phyloP scores from a whole-genome alignment of 2,329 filamentous ascomycete species.

The Pleochaeta shiraiana region DNA sequence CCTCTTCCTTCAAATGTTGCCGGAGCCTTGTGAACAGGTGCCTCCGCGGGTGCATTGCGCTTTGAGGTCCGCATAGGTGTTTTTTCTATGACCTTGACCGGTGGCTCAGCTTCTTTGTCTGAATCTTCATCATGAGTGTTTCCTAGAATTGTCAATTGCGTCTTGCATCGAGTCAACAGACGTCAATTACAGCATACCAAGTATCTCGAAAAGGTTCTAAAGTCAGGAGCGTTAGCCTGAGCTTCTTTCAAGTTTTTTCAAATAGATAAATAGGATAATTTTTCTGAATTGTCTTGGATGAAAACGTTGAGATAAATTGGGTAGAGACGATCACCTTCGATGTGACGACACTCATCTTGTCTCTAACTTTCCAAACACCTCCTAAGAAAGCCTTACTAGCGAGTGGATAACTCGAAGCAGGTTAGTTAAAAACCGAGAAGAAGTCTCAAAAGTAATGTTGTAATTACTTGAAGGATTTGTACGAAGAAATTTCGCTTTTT shows the following conservation, averaged over 20 bases:
- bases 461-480: not conserved
- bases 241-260: conserved; percentile 8
- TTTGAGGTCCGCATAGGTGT: conserved; percentile 48
- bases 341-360: conserved; percentile 20
- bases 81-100: conserved; percentile 81
- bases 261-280: not conserved
- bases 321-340: conserved; percentile 14
- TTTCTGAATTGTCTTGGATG: not conserved
- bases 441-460: conserved; percentile 21
- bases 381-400: conserved; percentile 21
- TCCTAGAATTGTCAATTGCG: conserved; percentile 19
- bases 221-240: conserved; percentile 20
- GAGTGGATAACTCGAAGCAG: conserved; percentile 19
- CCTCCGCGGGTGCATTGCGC: conserved; percentile 65
- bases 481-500: not conserved
- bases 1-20: conserved; percentile 12
- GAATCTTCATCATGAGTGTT: conserved; percentile 41
- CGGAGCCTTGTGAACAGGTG: conserved; percentile 25
- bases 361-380: conserved; percentile 19
- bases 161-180: conserved; percentile 9
- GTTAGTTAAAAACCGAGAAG: conserved; percentile 18
- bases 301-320: conserved; percentile 4
- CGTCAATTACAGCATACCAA: conserved; percentile 43
- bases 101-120: conserved; percentile 55
- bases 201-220: conserved; percentile 94